phyloP scores from a whole-genome alignment of 306 rosid species.

The Prunus davidiana region DNA sequence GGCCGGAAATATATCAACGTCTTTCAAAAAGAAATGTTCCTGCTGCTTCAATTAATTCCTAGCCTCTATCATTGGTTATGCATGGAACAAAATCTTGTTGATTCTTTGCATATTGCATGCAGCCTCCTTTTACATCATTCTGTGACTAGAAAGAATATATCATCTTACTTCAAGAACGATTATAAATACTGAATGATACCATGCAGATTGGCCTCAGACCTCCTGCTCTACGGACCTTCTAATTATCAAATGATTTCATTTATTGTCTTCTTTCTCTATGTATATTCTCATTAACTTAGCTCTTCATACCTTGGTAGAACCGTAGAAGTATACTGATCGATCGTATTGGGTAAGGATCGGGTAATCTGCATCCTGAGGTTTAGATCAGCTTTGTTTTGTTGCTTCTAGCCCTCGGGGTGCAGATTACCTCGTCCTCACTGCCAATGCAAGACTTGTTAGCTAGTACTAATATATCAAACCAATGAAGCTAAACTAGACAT shows the following conservation, averaged over 20 bases:
- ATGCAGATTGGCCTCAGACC: neutral
- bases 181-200: neutral
- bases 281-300: too few relatives aligned
- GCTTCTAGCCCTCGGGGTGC: conserved; percentile 6
- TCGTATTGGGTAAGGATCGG: neutral
- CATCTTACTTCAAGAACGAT: neutral
- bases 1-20: neutral
- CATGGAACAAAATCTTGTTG: neutral
- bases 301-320: too few relatives aligned
- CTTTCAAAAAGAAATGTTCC: neutral
- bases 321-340: too few relatives aligned
- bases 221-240: neutral
- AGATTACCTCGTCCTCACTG: conserved; percentile 5
- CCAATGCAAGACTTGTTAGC: neutral
- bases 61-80: neutral
- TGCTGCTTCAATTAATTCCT: neutral
- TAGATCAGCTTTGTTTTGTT: neutral
- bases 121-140: neutral
- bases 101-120: neutral
- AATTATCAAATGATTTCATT: too few relatives aligned
- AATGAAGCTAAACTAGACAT: too few relatives aligned
- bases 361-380: conserved; percentile 15
- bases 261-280: too few relatives aligned
- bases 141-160: neutral
- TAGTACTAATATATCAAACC: neutral